These are phyloP conservation scores for Eucalyptus rudis DNA, from an alignment of 345 rosid genomes.

Conservation along the genomic window DNA sequence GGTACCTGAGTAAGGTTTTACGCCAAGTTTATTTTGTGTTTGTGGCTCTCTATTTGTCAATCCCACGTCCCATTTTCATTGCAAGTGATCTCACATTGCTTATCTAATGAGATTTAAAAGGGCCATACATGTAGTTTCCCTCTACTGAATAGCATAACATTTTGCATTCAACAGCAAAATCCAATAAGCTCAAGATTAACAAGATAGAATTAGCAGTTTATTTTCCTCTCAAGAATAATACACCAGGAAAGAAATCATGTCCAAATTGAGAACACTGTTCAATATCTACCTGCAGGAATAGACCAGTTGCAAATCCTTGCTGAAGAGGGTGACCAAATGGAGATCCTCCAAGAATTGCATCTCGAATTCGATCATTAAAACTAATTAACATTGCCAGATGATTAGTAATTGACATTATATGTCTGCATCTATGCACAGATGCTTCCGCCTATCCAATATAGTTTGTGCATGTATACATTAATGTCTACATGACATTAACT, in stretches of 20 bases:
- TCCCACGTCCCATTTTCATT: neutral
- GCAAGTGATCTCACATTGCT: neutral
- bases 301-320: conserved; percentile 90
- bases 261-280: neutral
- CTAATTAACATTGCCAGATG: conserved; percentile 24
- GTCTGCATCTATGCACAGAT: neutral
- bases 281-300: conserved; percentile 57
- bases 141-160: neutral
- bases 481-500: neutral
- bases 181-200: neutral
- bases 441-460: neutral
- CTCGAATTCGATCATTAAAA: conserved; percentile 93
- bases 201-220: neutral
- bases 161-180: neutral
- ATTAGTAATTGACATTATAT: neutral
- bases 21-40: neutral
- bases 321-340: conserved; percentile 97
- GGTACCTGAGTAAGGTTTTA: neutral
- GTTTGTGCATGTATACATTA: neutral
- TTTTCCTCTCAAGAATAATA: neutral
- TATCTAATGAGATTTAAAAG: neutral
- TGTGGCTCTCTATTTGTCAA: neutral
- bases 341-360: conserved; percentile 96
- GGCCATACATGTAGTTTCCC: neutral
- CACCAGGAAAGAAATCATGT: neutral